Evolutionary conservation across 2,329 filamentous ascomycete genomes (phyloP).

Genomic region (Monilinia vaccinii-corymbosi): DNA sequence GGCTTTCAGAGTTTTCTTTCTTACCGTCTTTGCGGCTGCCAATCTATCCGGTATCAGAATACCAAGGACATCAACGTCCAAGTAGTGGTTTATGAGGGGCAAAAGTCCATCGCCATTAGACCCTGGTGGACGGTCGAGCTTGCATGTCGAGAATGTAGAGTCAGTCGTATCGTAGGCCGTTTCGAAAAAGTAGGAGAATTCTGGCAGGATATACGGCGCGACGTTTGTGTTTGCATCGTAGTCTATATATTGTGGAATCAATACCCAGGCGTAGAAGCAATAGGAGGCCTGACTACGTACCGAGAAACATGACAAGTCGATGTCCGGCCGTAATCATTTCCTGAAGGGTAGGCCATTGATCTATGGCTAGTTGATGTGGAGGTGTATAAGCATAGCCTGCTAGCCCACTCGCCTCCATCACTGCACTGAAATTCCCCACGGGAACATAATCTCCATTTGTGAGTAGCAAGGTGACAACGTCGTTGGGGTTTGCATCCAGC

Average conservation of each 20-base stretch:
- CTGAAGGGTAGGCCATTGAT: slow-evolving; percentile 62
- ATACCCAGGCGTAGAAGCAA: neutral
- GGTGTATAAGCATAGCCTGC: slow-evolving; percentile 25
- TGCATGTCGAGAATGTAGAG: slow-evolving; percentile 52
- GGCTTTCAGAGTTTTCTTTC: neutral
- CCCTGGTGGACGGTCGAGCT: slow-evolving; percentile 49
- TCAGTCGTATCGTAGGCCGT: slow-evolving; percentile 52
- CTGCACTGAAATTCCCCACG: slow-evolving; percentile 42
- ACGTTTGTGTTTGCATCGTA: slow-evolving; percentile 41
- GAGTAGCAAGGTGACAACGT: slow-evolving; percentile 55
- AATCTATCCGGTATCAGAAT: slow-evolving; percentile 46
- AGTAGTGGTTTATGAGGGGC: slow-evolving; percentile 56
- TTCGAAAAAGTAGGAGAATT: slow-evolving; percentile 63
- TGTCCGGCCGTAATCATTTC: slow-evolving; percentile 52
- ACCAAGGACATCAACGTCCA: slow-evolving; percentile 39
- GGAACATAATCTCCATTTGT: slow-evolving; percentile 52
- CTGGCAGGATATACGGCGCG: slow-evolving; percentile 54
- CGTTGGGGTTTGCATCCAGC: slow-evolving; percentile 47
- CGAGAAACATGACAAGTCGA: slow-evolving; percentile 63
- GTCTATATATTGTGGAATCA: slow-evolving; percentile 38
- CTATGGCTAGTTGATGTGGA: slow-evolving; percentile 30
- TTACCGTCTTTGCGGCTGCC: slow-evolving; percentile 29
- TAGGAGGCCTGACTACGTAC: slow-evolving; percentile 29
- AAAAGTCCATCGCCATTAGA: slow-evolving; percentile 38
- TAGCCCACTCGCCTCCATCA: slow-evolving; percentile 20